phyloP scores from a whole-genome alignment of 2,329 filamentous ascomycete species.

The Trichocomaceae sp. region DNA sequence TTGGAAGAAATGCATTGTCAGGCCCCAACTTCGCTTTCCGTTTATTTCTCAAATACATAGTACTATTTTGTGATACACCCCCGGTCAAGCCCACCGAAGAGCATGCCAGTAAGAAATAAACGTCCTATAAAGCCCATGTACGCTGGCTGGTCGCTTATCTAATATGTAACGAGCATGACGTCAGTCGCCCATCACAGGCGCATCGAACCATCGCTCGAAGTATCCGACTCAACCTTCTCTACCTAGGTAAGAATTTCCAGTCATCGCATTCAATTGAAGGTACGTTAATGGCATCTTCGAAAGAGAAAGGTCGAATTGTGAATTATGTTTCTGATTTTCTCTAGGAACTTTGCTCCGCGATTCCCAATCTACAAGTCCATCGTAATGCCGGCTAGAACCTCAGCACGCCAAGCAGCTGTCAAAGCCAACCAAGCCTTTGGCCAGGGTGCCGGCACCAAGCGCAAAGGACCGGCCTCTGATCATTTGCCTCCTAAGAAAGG shows the following conservation, averaged over 20 bases:
- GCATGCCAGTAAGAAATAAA: too few species aligned
- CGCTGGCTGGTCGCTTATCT: not conserved
- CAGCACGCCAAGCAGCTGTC: slow-evolving; percentile 37
- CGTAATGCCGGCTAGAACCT: slow-evolving; percentile 28
- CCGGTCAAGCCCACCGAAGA: not conserved
- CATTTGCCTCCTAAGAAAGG: slow-evolving; percentile 32
- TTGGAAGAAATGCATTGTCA: not conserved
- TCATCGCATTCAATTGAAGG: slow-evolving; percentile 7
- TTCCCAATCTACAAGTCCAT: slow-evolving; percentile 3
- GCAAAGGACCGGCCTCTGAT: slow-evolving; percentile 29
- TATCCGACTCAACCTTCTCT: not conserved
- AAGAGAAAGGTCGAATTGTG: not conserved
- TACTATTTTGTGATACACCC: not conserved
- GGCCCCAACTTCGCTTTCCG: not conserved
- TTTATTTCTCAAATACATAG: not conserved
- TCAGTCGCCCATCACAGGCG: slow-evolving; percentile 22
- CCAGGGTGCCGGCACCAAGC: slow-evolving; percentile 32
- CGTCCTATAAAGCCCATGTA: not conserved
- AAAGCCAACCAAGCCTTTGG: slow-evolving; percentile 39
- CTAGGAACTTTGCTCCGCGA: not conserved
- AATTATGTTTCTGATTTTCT: slow-evolving; percentile 10
- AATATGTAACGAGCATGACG: slow-evolving; percentile 24
- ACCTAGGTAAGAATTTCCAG: not conserved
- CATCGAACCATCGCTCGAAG: slow-evolving; percentile 1
- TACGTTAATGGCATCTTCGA: not conserved